Evolutionary conservation across 169 alveolate species (phyloP), one percentile per base, ranked within the genome.

Genomic region (Plasmodium ovale): DNA sequence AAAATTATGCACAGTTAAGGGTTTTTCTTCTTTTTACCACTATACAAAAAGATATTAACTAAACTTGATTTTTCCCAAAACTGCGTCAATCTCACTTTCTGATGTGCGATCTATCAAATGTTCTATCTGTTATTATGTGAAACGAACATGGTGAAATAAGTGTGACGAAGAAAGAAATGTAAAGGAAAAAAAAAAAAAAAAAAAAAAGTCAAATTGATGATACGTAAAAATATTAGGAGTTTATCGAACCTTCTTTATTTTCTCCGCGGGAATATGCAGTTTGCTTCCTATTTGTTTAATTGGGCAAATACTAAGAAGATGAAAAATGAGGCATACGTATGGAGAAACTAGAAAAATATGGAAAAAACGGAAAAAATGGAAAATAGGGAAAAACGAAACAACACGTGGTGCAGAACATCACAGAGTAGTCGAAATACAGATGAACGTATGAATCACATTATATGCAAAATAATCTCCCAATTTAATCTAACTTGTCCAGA

Each of bases 31-130:
- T 19, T 12, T 21, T 54, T 7, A 19, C 16, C 64, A n/a, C 5
- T 54, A 54, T 54, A 19, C 25, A 54, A 47, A 29, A 35, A 21
- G 27, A 25, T 47, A 47, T 77, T 54, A 74, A 62, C 54, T 77
- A 68, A 77, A 77, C 68, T 77, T 82, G 25, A 82, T 82, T 82
- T 82, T 82, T 42, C 90, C 90, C 49, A 82, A 58, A 23, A 82
- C 90, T 29, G 59, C 12, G 33, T 82, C 90, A 19, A 82, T 82
- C 67, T 82, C 90, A 59, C 44, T 64, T 67, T 82, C 90, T 49
- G 90, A 67, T 58, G 90, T 82, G 16, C 84, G 16, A 23, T 82
- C 90, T 14, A 49, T 65, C 25, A 82, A 42, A 47, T 62, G 47
- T 42, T 65, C 84, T 29, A 82, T 82, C 90, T 82, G 39, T 51